Conservation (phyloP, 805 yeast species). For the Cyberlindnera misumaiensis region DNA sequence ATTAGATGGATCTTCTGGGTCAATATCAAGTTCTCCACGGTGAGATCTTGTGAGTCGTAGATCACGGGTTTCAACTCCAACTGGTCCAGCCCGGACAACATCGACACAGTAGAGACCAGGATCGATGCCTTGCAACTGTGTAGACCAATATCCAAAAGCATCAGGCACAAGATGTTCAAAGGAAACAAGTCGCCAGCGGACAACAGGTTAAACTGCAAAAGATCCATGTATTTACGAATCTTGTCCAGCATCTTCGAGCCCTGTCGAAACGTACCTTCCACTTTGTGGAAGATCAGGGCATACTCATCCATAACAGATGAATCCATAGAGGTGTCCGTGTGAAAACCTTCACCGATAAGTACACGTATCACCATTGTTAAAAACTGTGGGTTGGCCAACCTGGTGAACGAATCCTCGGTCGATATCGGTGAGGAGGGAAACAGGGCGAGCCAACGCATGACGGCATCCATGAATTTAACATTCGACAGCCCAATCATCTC, state of each 20-base stretch:
- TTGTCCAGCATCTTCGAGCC: background rate
- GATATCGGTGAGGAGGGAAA: conserved; percentile 3
- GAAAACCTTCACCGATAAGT: background rate
- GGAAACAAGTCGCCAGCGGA: conserved; percentile 6
- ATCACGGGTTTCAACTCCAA: conserved; percentile 10
- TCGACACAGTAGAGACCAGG: conserved; percentile 8
- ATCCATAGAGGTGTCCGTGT: background rate
- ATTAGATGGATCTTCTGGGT: conserved; percentile 10
- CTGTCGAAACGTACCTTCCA: background rate
- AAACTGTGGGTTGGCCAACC: background rate
- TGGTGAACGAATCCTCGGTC: background rate
- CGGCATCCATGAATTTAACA: conserved; percentile 3
- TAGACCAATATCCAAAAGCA: conserved; percentile 15
- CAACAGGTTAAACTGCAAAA: conserved; percentile 7
- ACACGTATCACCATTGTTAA: background rate
- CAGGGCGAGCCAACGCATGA: conserved; percentile 4
- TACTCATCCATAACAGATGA: background rate
- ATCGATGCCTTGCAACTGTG: conserved; percentile 14
- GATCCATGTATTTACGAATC: conserved; percentile 5
- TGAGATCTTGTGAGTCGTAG: conserved; percentile 18
- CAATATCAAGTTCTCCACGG: conserved; percentile 14
- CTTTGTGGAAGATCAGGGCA: background rate
- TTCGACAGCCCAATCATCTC: background rate
- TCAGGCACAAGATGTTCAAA: conserved; percentile 10
- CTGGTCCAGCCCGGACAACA: conserved; percentile 11